These are phyloP conservation scores for Neurospora sp. DNA, from an alignment of 495 filamentous ascomycete species.

Conservation along the genomic window DNA sequence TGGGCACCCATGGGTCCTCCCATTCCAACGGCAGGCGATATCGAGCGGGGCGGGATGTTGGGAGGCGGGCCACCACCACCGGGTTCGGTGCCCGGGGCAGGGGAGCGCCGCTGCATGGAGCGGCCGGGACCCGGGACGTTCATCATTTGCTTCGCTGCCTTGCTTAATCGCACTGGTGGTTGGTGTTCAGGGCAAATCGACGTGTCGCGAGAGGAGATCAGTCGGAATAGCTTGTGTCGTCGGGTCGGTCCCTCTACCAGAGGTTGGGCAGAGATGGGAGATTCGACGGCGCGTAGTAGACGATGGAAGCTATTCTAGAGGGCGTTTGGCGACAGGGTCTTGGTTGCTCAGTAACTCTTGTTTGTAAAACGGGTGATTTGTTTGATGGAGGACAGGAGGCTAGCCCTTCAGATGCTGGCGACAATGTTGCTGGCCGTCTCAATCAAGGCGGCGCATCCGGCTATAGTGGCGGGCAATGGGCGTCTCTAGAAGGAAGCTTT, in stretches of 20 bases:
- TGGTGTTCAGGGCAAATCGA: not conserved
- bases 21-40: constrained; percentile 28
- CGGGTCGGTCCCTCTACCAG: not conserved
- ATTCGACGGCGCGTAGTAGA: not conserved
- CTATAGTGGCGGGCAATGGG: not conserved
- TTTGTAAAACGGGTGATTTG: not conserved
- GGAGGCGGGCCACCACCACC: constrained; percentile 20
- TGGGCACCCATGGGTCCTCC: constrained; percentile 9
- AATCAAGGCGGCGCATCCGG: not conserved
- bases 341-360: not conserved
- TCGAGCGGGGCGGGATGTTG: constrained; percentile 28
- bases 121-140: constrained; percentile 29
- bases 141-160: constrained; percentile 16
- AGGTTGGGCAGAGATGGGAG: not conserved
- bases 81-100: constrained; percentile 32
- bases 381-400: not conserved
- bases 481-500: not conserved
- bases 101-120: constrained; percentile 37
- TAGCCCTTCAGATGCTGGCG: not conserved
- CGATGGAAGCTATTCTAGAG: not conserved
- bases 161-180: not conserved
- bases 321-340: not conserved
- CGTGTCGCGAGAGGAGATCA: not conserved
- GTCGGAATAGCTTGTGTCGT: not conserved
- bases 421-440: not conserved